Evolutionary conservation across 2,329 filamentous ascomycete genomes (phyloP).

Genomic region (Fusarium torreyae): DNA sequence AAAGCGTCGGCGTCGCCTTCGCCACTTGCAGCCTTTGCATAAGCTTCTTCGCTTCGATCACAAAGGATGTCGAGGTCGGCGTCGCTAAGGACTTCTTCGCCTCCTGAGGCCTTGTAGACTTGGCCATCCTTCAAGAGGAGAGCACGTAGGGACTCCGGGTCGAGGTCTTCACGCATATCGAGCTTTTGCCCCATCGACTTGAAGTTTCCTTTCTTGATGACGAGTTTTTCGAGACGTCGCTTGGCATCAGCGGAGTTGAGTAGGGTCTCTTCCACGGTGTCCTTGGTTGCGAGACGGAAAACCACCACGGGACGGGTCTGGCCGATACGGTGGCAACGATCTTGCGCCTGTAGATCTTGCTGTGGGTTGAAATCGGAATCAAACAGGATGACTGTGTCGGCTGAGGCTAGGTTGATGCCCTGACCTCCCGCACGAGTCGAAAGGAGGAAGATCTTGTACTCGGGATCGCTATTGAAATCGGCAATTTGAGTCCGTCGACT

Average conservation of each 20-base stretch:
- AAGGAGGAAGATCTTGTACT: slow-evolving; percentile 84
- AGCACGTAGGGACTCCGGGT: slow-evolving; percentile 73
- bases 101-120: slow-evolving; percentile 71
- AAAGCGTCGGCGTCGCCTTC: slow-evolving; percentile 80
- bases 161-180: slow-evolving; percentile 67
- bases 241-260: slow-evolving; percentile 93
- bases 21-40: slow-evolving; percentile 82
- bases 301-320: slow-evolving; percentile 94
- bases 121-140: slow-evolving; percentile 81
- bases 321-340: slow-evolving; percentile 94
- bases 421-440: slow-evolving; percentile 94
- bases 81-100: slow-evolving; percentile 79
- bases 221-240: slow-evolving; percentile 90
- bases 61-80: slow-evolving; percentile 83
- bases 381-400: slow-evolving; percentile 93
- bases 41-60: slow-evolving; percentile 78
- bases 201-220: slow-evolving; percentile 95
- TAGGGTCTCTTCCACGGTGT: slow-evolving; percentile 90
- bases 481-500: slow-evolving; percentile 80
- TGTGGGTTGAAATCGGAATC: slow-evolving; percentile 95
- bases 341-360: slow-evolving; percentile 96
- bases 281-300: slow-evolving; percentile 92
- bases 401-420: slow-evolving; percentile 92
- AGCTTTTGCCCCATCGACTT: slow-evolving; percentile 76
- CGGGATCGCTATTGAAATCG: slow-evolving; percentile 76